A percentile compares a stretch with the other conserved stretches of the same genome.
phyloP scores from a whole-genome alignment of 2,329 filamentous ascomycete genomes.

The Fusarium solani-melongenae region DNA sequence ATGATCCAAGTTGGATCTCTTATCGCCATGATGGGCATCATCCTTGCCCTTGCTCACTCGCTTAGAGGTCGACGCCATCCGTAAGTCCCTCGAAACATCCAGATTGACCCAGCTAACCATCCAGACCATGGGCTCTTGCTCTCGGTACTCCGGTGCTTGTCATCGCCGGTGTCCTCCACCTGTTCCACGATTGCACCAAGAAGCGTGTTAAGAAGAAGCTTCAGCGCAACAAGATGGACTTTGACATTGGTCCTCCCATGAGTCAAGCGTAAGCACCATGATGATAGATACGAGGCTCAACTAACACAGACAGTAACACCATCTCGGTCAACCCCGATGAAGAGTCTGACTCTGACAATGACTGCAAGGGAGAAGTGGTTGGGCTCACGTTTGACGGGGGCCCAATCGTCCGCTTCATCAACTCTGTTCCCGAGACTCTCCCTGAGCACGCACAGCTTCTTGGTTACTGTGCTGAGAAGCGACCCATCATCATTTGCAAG shows the following conservation, averaged over 20 bases:
- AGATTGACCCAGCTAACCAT: not conserved
- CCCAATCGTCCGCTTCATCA: constrained; percentile 58
- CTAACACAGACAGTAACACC: constrained; percentile 49
- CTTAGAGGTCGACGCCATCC: constrained; percentile 63
- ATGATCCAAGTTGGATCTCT: constrained; percentile 68
- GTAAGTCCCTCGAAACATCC: constrained; percentile 45
- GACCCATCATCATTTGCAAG: constrained; percentile 54
- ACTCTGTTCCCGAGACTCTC: constrained; percentile 47
- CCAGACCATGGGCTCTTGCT: constrained; percentile 67
- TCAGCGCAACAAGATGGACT: constrained; percentile 35
- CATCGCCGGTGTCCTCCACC: constrained; percentile 64
- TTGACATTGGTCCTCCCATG: constrained; percentile 49
- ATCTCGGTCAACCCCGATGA: constrained; percentile 49
- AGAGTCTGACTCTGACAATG: constrained; percentile 47
- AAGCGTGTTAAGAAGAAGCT: constrained; percentile 50
- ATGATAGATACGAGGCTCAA: not conserved
- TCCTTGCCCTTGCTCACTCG: constrained; percentile 63
- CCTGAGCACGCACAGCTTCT: constrained; percentile 50
- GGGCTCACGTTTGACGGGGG: constrained; percentile 59
- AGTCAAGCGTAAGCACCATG: constrained; percentile 55
- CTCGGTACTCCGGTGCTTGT: constrained; percentile 70
- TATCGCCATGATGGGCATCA: constrained; percentile 68
- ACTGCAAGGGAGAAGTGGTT: constrained; percentile 51
- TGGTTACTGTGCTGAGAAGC: constrained; percentile 48
- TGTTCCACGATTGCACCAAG: constrained; percentile 56